Percentiles rank a stretch among this genome's conserved stretches.
phyloP scores from a whole-genome alignment of 164 flowering plant species.

The Cinnamomum chago region DNA sequence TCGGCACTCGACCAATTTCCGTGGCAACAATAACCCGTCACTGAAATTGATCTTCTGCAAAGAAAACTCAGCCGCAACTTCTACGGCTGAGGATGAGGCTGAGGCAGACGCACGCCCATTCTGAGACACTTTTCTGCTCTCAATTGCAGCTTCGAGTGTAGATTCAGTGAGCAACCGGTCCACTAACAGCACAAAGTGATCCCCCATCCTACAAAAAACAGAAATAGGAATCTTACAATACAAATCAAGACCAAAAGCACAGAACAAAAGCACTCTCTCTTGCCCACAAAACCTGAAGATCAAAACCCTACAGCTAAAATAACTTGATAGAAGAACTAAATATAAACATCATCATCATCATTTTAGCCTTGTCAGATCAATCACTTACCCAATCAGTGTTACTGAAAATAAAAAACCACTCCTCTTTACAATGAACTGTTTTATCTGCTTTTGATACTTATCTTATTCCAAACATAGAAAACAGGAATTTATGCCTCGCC shows the following conservation, averaged over 20 bases:
- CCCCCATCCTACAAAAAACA: slow-evolving; percentile 52
- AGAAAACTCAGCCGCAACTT: slow-evolving; percentile 22
- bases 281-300: neutral
- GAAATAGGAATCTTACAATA: neutral
- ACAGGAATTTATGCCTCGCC: neutral
- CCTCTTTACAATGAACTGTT: neutral
- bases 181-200: slow-evolving; percentile 72
- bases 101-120: slow-evolving; percentile 13
- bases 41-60: slow-evolving; percentile 26
- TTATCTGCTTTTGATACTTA: neutral
- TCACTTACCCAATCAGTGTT: neutral
- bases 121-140: slow-evolving; percentile 30
- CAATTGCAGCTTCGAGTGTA: slow-evolving; percentile 52
- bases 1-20: slow-evolving; percentile 58
- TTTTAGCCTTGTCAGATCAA: neutral
- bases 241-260: neutral
- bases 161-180: slow-evolving; percentile 63
- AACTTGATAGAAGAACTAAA: neutral
- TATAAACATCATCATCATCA: neutral
- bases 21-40: slow-evolving; percentile 19
- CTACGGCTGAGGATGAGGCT: slow-evolving; percentile 7
- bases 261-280: neutral
- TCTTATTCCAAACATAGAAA: neutral
- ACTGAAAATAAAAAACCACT: neutral
- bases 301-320: neutral